phyloP scores from a whole-genome alignment of 148 eudicot species.

The Spergularia bocconei region DNA sequence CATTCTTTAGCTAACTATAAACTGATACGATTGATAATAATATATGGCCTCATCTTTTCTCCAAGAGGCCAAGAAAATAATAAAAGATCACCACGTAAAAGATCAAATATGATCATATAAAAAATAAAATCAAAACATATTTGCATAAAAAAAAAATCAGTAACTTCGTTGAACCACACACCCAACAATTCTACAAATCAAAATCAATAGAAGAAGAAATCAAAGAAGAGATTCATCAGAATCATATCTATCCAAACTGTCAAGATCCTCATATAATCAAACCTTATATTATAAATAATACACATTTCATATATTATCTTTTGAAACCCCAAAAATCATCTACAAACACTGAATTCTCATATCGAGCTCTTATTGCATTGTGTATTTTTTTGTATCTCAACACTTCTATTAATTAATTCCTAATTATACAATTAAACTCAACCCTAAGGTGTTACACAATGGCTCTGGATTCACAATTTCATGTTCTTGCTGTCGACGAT shows the following conservation, averaged over 20 bases:
- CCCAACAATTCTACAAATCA: slow-evolving; percentile 2
- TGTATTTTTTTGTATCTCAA: neutral
- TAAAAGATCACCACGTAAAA: slow-evolving; percentile 10
- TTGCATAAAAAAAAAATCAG: slow-evolving; percentile 11
- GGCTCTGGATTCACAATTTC: slow-evolving; percentile 31
- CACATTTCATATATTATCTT: neutral
- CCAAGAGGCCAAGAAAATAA: slow-evolving; percentile 25
- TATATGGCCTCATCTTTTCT: slow-evolving; percentile 11
- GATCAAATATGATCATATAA: neutral
- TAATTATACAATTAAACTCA: neutral
- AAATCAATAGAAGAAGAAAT: slow-evolving; percentile 23
- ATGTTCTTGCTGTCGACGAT: slow-evolving; percentile 43
- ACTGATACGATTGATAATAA: neutral
- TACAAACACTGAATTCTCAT: neutral
- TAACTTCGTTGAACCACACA: slow-evolving; percentile 9
- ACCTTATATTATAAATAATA: neutral
- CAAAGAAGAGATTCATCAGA: slow-evolving; percentile 22
- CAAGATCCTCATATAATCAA: slow-evolving; percentile 12
- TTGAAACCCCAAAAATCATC: neutral
- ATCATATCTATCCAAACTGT: slow-evolving; percentile 29
- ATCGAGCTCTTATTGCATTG: neutral
- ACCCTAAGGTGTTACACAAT: neutral
- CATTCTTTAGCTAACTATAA: neutral
- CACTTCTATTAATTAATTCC: neutral
- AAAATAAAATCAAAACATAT: slow-evolving; percentile 9